phyloP scores from a whole-genome alignment of 2,329 filamentous ascomycete species.

The Chrysoporthe austroafricana region DNA sequence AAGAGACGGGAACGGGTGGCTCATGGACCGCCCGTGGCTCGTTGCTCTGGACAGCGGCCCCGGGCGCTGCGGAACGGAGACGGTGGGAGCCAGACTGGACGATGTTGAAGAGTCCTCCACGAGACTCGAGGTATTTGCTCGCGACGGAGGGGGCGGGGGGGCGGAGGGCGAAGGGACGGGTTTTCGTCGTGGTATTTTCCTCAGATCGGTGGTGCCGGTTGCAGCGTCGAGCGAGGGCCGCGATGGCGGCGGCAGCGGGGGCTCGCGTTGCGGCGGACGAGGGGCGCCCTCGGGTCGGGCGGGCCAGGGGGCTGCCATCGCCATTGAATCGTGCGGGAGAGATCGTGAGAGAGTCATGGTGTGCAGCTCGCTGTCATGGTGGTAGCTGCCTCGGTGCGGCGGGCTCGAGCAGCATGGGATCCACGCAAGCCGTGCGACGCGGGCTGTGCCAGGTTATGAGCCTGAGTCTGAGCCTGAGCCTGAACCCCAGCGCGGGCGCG shows the following conservation, averaged over 20 bases:
- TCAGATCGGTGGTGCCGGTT: slow-evolving; percentile 6
- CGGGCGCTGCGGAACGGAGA: slow-evolving; percentile 32
- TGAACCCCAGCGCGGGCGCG: background rate
- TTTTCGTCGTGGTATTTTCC: slow-evolving; percentile 21
- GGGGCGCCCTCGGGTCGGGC: slow-evolving; percentile 18
- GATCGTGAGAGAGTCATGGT: slow-evolving; percentile 26
- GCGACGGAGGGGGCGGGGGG: slow-evolving; percentile 7
- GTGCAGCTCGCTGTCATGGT: slow-evolving; percentile 25
- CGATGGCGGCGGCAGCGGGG: slow-evolving; percentile 23
- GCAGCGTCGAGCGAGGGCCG: slow-evolving; percentile 16
- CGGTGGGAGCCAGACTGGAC: slow-evolving; percentile 49
- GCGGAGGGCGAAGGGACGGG: slow-evolving; percentile 13
- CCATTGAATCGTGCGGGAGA: slow-evolving; percentile 17
- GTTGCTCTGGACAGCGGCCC: slow-evolving; percentile 32
- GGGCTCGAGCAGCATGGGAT: slow-evolving; percentile 14
- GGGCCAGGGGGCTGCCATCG: slow-evolving; percentile 27
- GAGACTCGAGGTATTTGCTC: slow-evolving; percentile 15
- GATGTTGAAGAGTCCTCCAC: slow-evolving; percentile 22
- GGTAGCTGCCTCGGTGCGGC: slow-evolving; percentile 16
- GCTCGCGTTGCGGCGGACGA: slow-evolving; percentile 23
- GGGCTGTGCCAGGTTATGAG: background rate
- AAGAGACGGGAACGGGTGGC: slow-evolving; percentile 77
- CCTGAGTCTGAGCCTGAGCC: background rate
- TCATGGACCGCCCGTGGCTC: slow-evolving; percentile 69
- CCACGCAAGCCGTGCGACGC: background rate